Base-by-base conservation (phyloP, 2,329 filamentous ascomycete genomes). In the Aspergillus aculeatus region DNA sequence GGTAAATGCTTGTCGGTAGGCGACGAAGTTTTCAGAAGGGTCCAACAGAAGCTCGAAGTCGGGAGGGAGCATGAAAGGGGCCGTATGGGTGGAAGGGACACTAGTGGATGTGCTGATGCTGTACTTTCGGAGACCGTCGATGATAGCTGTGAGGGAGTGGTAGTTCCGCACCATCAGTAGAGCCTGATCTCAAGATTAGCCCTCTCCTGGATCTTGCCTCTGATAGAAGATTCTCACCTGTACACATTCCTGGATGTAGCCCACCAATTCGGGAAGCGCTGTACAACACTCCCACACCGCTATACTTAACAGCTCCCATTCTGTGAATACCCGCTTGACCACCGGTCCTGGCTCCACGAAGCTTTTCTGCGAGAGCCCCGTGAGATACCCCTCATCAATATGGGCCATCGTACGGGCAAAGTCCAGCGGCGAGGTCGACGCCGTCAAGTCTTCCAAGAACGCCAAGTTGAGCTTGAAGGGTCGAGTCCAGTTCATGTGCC, bases 261-360 rank as follows among this genome's bases (percentile, higher is more conserved):
- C 57, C 9, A 71, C 62, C 54, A 71, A 50, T 7, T 76, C 71
- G 7, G 75, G 74, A 38, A 77, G 60, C 11, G 73, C 75, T 2
- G 66, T 68, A 54, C 74, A 78, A 58, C 71, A 77, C 63, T 78
- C 76, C 69, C 74, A 76, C 1, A 74, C 71, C 1, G 71, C 70
- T 5, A 66, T 66, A 38, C 68, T 71, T 12, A 77, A 62, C 21
- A 56, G 50, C 38, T 71, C 66, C 76, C 76, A 78, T 49, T 69
- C 65, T 0, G 50, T 48, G 4, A 71, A 48, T 5, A 77, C 48
- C n/a, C 50, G 50, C 7, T 60, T 64, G 0, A 71, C 62, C 10
- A 66, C 48, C 2, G 62, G 50, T 21, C 71, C 69, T 5, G 72
- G 60, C 11, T 64, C 59, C 11, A 69, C 50, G 50, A 75, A 61